Evolutionary conservation across 2,329 filamentous ascomycete species (phyloP).

Genomic region (Stromatinia cepivora): DNA sequence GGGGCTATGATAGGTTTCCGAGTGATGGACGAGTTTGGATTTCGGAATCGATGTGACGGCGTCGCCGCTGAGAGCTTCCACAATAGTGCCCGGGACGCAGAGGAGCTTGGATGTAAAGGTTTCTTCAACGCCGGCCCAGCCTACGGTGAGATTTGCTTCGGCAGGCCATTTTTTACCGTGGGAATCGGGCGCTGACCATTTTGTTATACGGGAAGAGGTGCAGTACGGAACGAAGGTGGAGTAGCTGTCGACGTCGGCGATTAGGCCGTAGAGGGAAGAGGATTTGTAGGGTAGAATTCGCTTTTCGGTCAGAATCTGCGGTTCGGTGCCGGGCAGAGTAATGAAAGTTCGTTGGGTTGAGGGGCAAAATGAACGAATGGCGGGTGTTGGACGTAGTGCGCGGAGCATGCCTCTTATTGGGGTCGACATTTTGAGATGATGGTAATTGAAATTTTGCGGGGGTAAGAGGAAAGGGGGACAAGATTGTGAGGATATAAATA

Average conservation of each 20-base stretch:
- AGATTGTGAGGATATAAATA: not conserved
- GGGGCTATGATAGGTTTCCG: constrained; percentile 42
- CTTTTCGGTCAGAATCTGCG: constrained; percentile 68
- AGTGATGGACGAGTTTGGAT: constrained; percentile 45
- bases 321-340: constrained; percentile 42
- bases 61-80: constrained; percentile 74
- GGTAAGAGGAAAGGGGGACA: not conserved
- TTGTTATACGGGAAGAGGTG: constrained; percentile 71
- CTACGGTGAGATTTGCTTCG: constrained; percentile 76
- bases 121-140: constrained; percentile 82
- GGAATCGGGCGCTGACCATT: constrained; percentile 60
- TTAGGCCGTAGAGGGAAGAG: constrained; percentile 73
- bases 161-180: constrained; percentile 61
- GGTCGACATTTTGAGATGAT: constrained; percentile 29
- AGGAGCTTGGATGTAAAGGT: constrained; percentile 77
- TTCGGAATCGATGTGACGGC: constrained; percentile 48
- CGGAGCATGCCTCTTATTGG: constrained; percentile 30
- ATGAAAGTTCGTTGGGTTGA: constrained; percentile 46
- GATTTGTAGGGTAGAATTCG: constrained; percentile 76
- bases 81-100: constrained; percentile 70
- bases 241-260: constrained; percentile 88
- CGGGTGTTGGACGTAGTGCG: constrained; percentile 29
- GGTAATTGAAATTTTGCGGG: not conserved
- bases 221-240: constrained; percentile 90
- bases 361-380: constrained; percentile 28